Evolutionary conservation across 2,329 filamentous ascomycete species (phyloP).

Genomic region (Monosporascus sp.): DNA sequence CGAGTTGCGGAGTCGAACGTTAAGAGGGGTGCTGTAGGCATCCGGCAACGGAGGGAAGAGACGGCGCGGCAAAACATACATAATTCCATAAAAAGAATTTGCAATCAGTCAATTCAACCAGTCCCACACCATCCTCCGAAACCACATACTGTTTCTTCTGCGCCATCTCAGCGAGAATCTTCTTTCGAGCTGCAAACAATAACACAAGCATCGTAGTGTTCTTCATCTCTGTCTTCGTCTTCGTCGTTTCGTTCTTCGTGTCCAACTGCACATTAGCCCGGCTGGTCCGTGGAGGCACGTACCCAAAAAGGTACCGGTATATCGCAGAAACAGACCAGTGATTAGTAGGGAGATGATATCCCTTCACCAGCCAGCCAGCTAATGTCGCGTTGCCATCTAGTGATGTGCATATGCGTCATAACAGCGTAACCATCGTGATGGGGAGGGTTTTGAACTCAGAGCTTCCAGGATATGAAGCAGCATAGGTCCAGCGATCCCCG

Average conservation of each 20-base stretch:
- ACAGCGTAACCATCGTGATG: constrained; percentile 32
- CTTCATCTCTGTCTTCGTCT: constrained; percentile 16
- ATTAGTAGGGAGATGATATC: constrained; percentile 19
- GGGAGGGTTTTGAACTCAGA: constrained; percentile 18
- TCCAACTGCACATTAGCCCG: constrained; percentile 19
- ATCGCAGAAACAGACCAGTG: constrained; percentile 8
- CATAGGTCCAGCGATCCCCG: constrained; percentile 8
- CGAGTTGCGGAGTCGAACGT: background rate
- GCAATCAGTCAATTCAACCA: too few species aligned
- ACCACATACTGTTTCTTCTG: too few species aligned
- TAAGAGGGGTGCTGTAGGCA: background rate
- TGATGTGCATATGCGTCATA: constrained; percentile 32
- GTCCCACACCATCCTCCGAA: too few species aligned
- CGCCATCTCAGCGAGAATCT: background rate
- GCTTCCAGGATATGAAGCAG: constrained; percentile 14
- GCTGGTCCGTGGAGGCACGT: constrained; percentile 11
- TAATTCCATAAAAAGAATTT: too few species aligned
- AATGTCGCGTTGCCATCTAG: constrained; percentile 24
- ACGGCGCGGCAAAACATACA: too few species aligned
- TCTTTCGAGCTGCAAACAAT: background rate
- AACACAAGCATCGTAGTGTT: constrained; percentile 1
- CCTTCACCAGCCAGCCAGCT: constrained; percentile 9
- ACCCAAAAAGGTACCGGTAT: constrained; percentile 16
- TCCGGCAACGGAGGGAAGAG: background rate
- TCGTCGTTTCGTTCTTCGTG: constrained; percentile 26